Conservation (phyloP, 2,329 filamentous ascomycete genomes). For the Aspergillus sp. region DNA sequence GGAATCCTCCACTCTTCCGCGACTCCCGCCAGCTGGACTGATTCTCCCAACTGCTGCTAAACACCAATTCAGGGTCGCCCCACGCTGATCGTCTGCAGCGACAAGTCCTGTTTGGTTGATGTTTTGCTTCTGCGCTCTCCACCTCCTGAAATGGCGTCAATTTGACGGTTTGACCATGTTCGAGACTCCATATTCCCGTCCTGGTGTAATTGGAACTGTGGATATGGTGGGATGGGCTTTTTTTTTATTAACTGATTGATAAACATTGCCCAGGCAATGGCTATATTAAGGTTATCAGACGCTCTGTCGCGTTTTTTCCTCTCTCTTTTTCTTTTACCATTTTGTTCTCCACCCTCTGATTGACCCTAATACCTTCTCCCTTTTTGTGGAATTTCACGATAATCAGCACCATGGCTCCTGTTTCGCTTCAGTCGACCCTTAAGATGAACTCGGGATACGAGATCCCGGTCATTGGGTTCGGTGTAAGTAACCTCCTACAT, state of each 20-base stretch:
- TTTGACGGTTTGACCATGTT: neutral
- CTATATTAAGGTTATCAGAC: too few species aligned
- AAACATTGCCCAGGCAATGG: too few species aligned
- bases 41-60: too few species aligned
- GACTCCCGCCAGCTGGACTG: neutral
- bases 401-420: conserved; percentile 15
- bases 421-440: conserved; percentile 30
- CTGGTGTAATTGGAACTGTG: neutral
- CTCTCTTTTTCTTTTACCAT: neutral
- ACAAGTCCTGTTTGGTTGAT: neutral
- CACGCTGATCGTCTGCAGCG: neutral
- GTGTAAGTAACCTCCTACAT: conserved; percentile 24
- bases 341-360: neutral
- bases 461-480: conserved; percentile 38
- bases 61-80: neutral
- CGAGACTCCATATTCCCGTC: neutral
- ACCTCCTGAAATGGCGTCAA: neutral
- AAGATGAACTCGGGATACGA: conserved; percentile 36
- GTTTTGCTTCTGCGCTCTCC: neutral
- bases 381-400: neutral
- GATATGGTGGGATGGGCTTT: too few species aligned
- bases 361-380: neutral
- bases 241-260: too few species aligned
- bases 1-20: neutral
- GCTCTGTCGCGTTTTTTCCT: neutral